Evolutionary conservation across 148 eudicot species (phyloP).

Genomic region (Rhododendron kiyosumense): DNA sequence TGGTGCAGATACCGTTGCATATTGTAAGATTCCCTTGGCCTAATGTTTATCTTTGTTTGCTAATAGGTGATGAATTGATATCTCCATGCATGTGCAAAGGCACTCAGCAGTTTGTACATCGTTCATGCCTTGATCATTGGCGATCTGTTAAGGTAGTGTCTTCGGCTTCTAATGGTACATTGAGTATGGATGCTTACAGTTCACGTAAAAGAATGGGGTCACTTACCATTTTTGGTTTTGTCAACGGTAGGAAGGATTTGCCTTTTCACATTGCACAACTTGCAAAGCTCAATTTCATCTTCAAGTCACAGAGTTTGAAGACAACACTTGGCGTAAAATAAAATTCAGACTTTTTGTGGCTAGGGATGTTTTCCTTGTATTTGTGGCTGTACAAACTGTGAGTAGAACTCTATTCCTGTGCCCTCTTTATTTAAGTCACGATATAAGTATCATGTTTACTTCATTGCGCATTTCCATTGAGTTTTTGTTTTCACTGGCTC

Average conservation of each 20-base stretch:
- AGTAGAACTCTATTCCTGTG: slow-evolving; percentile 25
- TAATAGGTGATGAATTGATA: slow-evolving; percentile 79
- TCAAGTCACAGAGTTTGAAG: slow-evolving; percentile 53
- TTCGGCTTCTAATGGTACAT: not conserved
- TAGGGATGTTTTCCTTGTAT: slow-evolving; percentile 77
- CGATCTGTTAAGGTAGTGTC: slow-evolving; percentile 83
- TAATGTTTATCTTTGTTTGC: not conserved
- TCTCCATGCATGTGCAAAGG: slow-evolving; percentile 99
- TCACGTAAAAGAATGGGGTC: not conserved
- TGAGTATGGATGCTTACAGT: not conserved
- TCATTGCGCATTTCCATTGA: not conserved
- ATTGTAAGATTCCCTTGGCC: not conserved
- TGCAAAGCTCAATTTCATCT: slow-evolving; percentile 96
- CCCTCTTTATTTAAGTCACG: not conserved
- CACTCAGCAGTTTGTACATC: slow-evolving; percentile 93
- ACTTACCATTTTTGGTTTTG: slow-evolving; percentile 4
- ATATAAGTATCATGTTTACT: not conserved
- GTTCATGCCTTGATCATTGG: slow-evolving; percentile 95
- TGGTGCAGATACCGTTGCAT: not conserved
- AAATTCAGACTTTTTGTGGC: slow-evolving; percentile 90
- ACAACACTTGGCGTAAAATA: slow-evolving; percentile 74
- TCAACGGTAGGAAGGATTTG: slow-evolving; percentile 74
- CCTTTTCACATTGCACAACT: slow-evolving; percentile 94
- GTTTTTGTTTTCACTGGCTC: not conserved
- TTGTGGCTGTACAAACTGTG: slow-evolving; percentile 84